These are phyloP conservation scores for Monosporozyma aerobia DNA, from an alignment of 805 yeast species.

Conservation along the genomic window DNA sequence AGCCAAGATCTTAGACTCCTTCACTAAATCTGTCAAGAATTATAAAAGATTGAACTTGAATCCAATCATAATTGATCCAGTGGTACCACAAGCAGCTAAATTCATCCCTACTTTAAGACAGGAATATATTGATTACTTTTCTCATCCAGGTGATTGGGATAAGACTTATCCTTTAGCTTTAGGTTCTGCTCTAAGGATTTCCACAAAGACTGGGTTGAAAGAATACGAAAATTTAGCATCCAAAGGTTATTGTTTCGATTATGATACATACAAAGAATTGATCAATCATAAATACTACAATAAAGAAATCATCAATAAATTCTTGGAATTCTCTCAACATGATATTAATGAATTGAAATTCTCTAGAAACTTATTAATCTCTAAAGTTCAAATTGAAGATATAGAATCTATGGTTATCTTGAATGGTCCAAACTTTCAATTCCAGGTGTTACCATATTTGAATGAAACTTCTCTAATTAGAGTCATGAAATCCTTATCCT, in stretches of 20 bases:
- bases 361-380: slow-evolving; percentile 16
- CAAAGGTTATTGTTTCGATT: slow-evolving; percentile 27
- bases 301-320: slow-evolving; percentile 12
- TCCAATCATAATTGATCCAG: slow-evolving; percentile 17
- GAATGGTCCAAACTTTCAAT: slow-evolving; percentile 5
- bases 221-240: slow-evolving; percentile 18
- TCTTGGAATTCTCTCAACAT: slow-evolving; percentile 7
- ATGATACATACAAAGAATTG: slow-evolving; percentile 25
- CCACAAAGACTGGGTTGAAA: slow-evolving; percentile 19
- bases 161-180: slow-evolving; percentile 25
- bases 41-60: slow-evolving; percentile 22
- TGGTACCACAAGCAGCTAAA: slow-evolving; percentile 24
- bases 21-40: slow-evolving; percentile 16
- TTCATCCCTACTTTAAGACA: slow-evolving; percentile 15
- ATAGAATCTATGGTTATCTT: slow-evolving; percentile 7
- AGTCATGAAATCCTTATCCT: slow-evolving; percentile 11
- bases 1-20: slow-evolving; percentile 22
- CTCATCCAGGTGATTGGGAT: slow-evolving; percentile 30
- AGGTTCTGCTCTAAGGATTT: slow-evolving; percentile 20
- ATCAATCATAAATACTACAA: slow-evolving; percentile 14
- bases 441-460: slow-evolving; percentile 14
- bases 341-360: slow-evolving; percentile 14
- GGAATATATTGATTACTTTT: slow-evolving; percentile 17
- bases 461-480: slow-evolving; percentile 20
- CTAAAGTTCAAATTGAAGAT: slow-evolving; percentile 3